phyloP scores from a whole-genome alignment of 176 grass and related monocot genomes.

The Triticum dicoccoides region DNA sequence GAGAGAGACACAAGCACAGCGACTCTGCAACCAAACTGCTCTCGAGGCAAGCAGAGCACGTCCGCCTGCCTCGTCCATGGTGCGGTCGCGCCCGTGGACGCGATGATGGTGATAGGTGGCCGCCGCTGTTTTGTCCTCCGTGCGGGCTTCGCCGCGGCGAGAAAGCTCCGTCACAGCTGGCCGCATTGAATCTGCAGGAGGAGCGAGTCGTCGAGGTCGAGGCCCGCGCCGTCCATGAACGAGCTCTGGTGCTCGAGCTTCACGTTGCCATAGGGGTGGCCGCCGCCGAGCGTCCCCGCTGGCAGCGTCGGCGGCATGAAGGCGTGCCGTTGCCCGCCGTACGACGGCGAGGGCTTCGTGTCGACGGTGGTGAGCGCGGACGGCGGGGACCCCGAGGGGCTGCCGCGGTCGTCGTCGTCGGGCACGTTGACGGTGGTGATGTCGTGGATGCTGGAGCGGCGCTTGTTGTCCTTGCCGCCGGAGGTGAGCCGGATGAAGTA shows the following conservation, averaged over 20 bases:
- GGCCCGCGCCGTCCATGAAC: neutral
- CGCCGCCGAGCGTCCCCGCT: neutral
- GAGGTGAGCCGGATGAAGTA: constrained; percentile 98
- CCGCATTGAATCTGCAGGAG: constrained; percentile 64
- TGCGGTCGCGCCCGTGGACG: neutral
- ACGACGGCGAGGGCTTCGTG: constrained; percentile 28
- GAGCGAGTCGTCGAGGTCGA: constrained; percentile 26
- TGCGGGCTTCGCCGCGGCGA: constrained; percentile 9
- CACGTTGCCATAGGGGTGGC: constrained; percentile 44
- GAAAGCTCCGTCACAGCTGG: constrained; percentile 42
- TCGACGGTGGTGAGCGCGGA: constrained; percentile 43
- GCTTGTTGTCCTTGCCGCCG: constrained; percentile 94
- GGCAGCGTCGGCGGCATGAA: constrained; percentile 32
- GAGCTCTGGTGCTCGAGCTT: constrained; percentile 56
- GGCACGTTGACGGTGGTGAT: constrained; percentile 91
- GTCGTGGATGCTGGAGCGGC: constrained; percentile 98
- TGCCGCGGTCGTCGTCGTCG: constrained; percentile 38
- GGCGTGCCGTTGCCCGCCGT: constrained; percentile 16
- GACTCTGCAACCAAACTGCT: neutral
- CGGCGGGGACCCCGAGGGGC: constrained; percentile 48
- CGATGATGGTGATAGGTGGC: neutral
- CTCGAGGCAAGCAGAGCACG: neutral
- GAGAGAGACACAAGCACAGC: constrained; percentile 14
- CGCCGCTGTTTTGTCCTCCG: neutral
- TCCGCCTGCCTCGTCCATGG: neutral